These are phyloP conservation scores for Nymphaea thermarum DNA, from an alignment of 164 flowering plant genomes.

Conservation along the genomic window DNA sequence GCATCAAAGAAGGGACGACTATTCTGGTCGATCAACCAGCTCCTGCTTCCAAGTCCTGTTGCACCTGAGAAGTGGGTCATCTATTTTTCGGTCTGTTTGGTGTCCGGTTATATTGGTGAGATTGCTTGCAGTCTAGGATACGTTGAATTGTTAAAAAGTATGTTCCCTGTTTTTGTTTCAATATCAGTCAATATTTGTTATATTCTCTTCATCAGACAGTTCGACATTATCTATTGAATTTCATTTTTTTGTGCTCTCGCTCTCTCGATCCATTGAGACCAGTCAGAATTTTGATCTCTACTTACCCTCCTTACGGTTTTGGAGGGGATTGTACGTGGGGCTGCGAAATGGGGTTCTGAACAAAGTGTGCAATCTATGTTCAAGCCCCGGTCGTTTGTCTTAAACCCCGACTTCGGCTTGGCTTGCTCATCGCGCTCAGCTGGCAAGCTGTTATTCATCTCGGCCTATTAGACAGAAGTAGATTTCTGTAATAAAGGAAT, in stretches of 20 bases:
- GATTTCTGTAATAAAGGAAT: too few species aligned
- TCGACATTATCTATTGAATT: not conserved
- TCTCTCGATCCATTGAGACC: not conserved
- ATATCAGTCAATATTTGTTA: not conserved
- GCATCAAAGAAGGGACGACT: conserved; percentile 1
- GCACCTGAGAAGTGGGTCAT: not conserved
- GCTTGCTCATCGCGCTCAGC: too few species aligned
- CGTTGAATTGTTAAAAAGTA: not conserved
- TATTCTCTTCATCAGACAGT: not conserved
- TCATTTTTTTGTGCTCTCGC: not conserved
- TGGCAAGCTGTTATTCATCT: too few species aligned
- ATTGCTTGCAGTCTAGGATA: not conserved
- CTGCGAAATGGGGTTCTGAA: too few species aligned
- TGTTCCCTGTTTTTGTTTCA: not conserved
- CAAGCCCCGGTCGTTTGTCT: too few species aligned
- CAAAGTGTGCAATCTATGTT: too few species aligned
- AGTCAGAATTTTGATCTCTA: too few species aligned
- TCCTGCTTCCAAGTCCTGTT: not conserved
- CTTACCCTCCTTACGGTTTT: too few species aligned
- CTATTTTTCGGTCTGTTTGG: not conserved
- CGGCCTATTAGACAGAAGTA: too few species aligned
- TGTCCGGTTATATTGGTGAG: not conserved
- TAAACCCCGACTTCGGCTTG: too few species aligned
- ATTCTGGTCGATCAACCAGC: not conserved
- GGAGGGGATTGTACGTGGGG: too few species aligned